Conservation (phyloP, 2,329 filamentous ascomycete genomes). For the Clonostachys rhizophaga region DNA sequence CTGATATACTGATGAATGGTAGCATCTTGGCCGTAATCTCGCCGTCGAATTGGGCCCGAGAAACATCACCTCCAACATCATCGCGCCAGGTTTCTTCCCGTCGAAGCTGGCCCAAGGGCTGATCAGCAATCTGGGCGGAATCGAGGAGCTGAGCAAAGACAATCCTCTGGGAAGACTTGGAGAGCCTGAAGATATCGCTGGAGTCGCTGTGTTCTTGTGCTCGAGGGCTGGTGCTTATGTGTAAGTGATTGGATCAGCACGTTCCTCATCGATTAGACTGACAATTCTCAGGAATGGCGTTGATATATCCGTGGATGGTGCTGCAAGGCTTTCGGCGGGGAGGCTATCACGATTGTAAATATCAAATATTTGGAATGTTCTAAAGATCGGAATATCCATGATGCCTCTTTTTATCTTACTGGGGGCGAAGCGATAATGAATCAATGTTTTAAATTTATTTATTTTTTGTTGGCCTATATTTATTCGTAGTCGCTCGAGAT, state of each 20-base stretch:
- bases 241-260: constrained; percentile 12
- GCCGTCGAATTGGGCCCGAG: constrained; percentile 65
- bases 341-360: constrained; percentile 16
- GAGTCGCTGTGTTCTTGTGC: constrained; percentile 52
- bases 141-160: constrained; percentile 38
- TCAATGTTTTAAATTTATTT: neutral
- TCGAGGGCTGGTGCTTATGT: constrained; percentile 47
- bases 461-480: neutral
- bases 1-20: constrained; percentile 8
- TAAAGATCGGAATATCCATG: too few relatives aligned
- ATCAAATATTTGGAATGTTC: neutral
- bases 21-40: constrained; percentile 57
- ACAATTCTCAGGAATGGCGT: constrained; percentile 22
- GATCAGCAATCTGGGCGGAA: constrained; percentile 57
- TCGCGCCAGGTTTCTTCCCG: constrained; percentile 66
- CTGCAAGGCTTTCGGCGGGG: constrained; percentile 17
- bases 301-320: constrained; percentile 26
- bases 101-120: constrained; percentile 63
- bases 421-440: neutral
- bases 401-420: too few relatives aligned
- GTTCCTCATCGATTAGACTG: neutral
- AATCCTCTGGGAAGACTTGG: constrained; percentile 52
- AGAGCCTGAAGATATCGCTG: constrained; percentile 54
- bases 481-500: too few relatives aligned
- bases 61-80: constrained; percentile 61